Evolutionary conservation across 306 rosid species (phyloP).

Genomic region (Mimosa pudica): DNA sequence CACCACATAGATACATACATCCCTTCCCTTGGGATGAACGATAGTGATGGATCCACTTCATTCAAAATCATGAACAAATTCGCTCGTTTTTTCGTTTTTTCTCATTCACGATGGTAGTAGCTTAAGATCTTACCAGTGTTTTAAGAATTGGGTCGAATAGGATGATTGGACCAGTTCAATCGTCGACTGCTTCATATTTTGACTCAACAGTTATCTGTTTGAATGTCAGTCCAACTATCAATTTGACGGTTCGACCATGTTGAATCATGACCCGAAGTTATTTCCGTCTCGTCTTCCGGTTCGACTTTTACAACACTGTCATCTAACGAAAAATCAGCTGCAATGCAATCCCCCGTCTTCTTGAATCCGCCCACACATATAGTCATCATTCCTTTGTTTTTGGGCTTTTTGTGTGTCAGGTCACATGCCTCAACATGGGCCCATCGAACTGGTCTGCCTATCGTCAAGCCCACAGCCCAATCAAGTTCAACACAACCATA

Average conservation of each 20-base stretch:
- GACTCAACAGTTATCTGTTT: too few relatives aligned
- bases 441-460: slow-evolving; percentile 35
- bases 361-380: slow-evolving; percentile 48
- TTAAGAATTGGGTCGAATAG: too few relatives aligned
- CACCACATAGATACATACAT: not conserved
- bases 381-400: slow-evolving; percentile 14
- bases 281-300: too few relatives aligned
- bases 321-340: too few relatives aligned
- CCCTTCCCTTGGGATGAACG: slow-evolving; percentile 45
- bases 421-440: not conserved
- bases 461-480: slow-evolving; percentile 52
- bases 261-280: too few relatives aligned
- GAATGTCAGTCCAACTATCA: too few relatives aligned
- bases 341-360: slow-evolving; percentile 44
- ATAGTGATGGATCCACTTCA: slow-evolving; percentile 37
- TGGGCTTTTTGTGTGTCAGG: slow-evolving; percentile 8
- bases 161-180: too few relatives aligned
- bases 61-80: slow-evolving; percentile 43
- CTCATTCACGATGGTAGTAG: slow-evolving; percentile 49
- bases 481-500: slow-evolving; percentile 37
- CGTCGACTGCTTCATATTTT: too few relatives aligned
- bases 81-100: not conserved
- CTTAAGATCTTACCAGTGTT: slow-evolving; percentile 40
- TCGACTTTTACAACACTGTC: too few relatives aligned
- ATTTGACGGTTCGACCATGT: too few relatives aligned